Base-by-base conservation (phyloP, 441 rosid genomes). In the Erodium texanum region DNA sequence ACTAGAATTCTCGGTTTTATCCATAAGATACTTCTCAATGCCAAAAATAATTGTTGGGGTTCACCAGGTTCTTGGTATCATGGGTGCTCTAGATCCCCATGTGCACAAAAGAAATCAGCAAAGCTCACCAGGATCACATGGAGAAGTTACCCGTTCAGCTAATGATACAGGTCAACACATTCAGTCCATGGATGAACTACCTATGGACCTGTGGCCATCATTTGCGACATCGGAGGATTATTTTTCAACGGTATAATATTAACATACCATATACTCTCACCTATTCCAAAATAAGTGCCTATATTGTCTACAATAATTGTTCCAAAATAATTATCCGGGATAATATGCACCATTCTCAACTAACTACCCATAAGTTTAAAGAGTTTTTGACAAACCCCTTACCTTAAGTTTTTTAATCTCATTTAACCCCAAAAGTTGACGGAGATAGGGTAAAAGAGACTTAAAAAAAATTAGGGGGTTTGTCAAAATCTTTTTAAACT, bases 11-110 rank as follows among this genome's bases (percentile, higher is more conserved):
- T 56, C 36, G 24, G 66, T 48, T 64, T 19, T 77, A 9, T 69
- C 24, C 20, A 69, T n/a, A 22, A 43, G 45, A 64, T 74, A 48
- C 43, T 50, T 64, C 62, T 45, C 74, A 67, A 70, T 79, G 76
- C 72, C 63, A 71, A 71, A 76, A 56, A 14, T 67, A 61, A 61
- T 64, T 52, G 68, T 76, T 68, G 67, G 72, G 66, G 68, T 70
- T 69, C 20, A 24, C 73, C 84, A 95, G 99, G 99, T 95, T 66
- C 97, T 95, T 70, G 99, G 99, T 70, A 95, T 95, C 71, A 90
- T 95, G 93, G 99, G 97, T 72, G 99, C 99, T 78, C 78, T 95
- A 79, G 98, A 95, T 87, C 99, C 99, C 58, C 97, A 90, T 84
- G 86, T 76, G 19, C 96, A 93, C 78, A 95, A 95, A 81, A 82